Evolutionary conservation across 129 eudicot genomes (phyloP).

Genomic region (Artemisia annua): DNA sequence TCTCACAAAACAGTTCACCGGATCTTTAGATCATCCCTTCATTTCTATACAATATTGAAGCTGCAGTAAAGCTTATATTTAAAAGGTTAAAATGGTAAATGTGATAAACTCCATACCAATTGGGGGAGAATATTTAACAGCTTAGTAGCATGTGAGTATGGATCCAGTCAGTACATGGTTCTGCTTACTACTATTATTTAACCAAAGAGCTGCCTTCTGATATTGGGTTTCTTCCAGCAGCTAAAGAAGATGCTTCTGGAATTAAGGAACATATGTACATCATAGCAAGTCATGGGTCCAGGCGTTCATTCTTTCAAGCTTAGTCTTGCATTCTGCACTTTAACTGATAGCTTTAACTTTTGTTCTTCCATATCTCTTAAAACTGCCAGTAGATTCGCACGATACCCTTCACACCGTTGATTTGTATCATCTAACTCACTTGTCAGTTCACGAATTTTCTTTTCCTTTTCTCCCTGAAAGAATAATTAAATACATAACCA

Average conservation of each 20-base stretch:
- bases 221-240: not conserved
- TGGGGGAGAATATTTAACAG: not conserved
- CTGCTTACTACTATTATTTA: not conserved
- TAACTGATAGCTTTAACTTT: slow-evolving; percentile 45
- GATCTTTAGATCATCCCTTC: slow-evolving; percentile 2
- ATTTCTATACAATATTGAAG: not conserved
- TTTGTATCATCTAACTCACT: slow-evolving; percentile 30
- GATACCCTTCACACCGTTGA: slow-evolving; percentile 39
- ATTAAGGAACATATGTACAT: slow-evolving; percentile 5
- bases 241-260: not conserved
- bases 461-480: slow-evolving; percentile 37
- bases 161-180: not conserved
- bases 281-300: not conserved
- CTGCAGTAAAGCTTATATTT: not conserved
- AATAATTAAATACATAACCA: not conserved
- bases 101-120: slow-evolving; percentile 1
- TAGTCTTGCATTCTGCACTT: slow-evolving; percentile 51
- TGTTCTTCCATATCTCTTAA: slow-evolving; percentile 48
- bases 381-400: slow-evolving; percentile 43
- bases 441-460: slow-evolving; percentile 35
- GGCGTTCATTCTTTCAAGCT: slow-evolving; percentile 37
- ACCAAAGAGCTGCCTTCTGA: not conserved
- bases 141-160: not conserved
- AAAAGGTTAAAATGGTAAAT: not conserved
- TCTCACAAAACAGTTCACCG: not conserved